Evolutionary conservation across 441 rosid species (phyloP), one percentile per base, ranked within the genome.

Genomic region (Flueggea neowawraea): DNA sequence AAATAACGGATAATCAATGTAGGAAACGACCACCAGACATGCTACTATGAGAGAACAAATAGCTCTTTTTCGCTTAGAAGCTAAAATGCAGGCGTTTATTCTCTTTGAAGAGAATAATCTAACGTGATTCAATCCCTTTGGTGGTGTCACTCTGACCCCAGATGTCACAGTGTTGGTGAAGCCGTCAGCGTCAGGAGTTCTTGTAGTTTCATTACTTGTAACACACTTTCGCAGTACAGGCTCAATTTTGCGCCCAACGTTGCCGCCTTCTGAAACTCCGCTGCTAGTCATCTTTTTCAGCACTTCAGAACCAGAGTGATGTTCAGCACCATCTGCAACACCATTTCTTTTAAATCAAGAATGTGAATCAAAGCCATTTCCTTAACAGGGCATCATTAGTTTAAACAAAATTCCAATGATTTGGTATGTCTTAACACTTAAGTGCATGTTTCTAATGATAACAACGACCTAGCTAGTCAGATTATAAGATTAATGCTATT

Each of bases 1-100:
- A 55, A 81, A 31, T 15, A 76, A 11, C 45, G 82, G 82, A 73
- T 66, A 73, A 58, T 73, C 70, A 55, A 63, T 61, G 32, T 76
- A 65, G 32, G 83, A 73, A 11, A 86, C 57, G 49, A 89, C 72
- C 57, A 84, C 96, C 31, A 83, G 63, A 10, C 68, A 65, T 11
- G 87, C 90, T 64, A 87, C 74, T 22, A 74, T 52, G 10, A 88
- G 78, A 54, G 95, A 84, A 65, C 79, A 82, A 15, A 82, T 63
- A 14, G 81, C 84, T 5, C 97, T 85, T 13, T 66, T 73, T 57
- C 65, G 73, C 66, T 87, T 83, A 2, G 95, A 82, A 56, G 75
- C 74, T 53, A 83, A 65, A 57, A 93, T 80, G 71, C 87, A 82
- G 36, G 79, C 73, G 66, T 77, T 82, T 28, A 90, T 57, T 31